Conservation (phyloP, 352 stramenopile species). For the Globisporangium yorkense region DNA sequence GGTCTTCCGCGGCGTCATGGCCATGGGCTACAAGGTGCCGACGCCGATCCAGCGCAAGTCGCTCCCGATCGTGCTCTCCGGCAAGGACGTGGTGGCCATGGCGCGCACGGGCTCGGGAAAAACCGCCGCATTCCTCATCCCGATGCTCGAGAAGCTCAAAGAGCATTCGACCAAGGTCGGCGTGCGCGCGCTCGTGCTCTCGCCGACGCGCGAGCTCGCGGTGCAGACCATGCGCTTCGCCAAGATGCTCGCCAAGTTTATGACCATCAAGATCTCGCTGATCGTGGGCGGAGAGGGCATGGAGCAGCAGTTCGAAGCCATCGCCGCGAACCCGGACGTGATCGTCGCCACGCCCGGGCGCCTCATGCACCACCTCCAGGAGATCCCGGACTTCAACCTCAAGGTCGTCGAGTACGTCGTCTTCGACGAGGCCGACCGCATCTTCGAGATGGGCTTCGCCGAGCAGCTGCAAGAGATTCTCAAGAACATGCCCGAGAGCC, state of each 20-base stretch:
- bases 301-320: conserved; percentile 96
- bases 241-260: conserved; percentile 91
- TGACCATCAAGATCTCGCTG: conserved; percentile 86
- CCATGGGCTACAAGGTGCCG: conserved; percentile 95
- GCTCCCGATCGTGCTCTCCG: conserved; percentile 94
- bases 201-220: conserved; percentile 97
- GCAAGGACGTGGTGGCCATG: conserved; percentile 98
- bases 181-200: conserved; percentile 88
- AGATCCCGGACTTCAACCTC: conserved; percentile 93
- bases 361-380: conserved; percentile 92
- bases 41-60: conserved; percentile 99
- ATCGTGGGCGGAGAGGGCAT: conserved; percentile 97
- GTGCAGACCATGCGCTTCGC: conserved; percentile 94
- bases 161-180: conserved; percentile 88
- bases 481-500: conserved; percentile 81
- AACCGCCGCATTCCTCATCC: conserved; percentile 97
- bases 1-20: conserved; percentile 86
- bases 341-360: conserved; percentile 93
- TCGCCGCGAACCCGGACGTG: conserved; percentile 92
- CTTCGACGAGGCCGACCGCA: conserved; percentile 98
- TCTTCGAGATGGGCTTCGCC: conserved; percentile 99
- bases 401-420: conserved; percentile 91
- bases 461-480: conserved; percentile 95
- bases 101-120: conserved; percentile 97
- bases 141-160: conserved; percentile 96